phyloP scores from a whole-genome alignment of 352 stramenopile genomes.

The Globisporangium alternatum region DNA sequence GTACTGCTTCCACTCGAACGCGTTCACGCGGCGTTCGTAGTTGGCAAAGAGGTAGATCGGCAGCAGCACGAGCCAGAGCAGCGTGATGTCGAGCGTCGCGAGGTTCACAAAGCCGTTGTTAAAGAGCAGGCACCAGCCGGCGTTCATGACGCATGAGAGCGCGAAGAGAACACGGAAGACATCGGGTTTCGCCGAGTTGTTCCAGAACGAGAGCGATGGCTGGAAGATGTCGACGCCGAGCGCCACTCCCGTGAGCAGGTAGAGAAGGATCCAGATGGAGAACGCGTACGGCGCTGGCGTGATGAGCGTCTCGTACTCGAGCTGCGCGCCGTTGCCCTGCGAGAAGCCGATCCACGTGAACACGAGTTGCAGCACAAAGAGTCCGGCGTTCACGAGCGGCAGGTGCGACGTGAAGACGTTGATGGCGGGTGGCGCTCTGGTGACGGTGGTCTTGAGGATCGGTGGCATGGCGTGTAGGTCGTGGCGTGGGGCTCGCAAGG shows the following conservation, averaged over 20 bases:
- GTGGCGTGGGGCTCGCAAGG: background rate
- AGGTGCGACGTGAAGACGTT: slow-evolving; percentile 21
- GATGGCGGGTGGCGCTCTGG: background rate
- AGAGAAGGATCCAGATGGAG: slow-evolving; percentile 68
- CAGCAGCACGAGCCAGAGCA: slow-evolving; percentile 59
- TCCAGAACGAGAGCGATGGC: slow-evolving; percentile 45
- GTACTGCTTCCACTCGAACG: slow-evolving; percentile 52
- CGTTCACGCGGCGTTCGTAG: slow-evolving; percentile 40
- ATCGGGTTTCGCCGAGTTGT: slow-evolving; percentile 37
- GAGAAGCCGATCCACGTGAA: slow-evolving; percentile 39
- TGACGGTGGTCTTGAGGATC: background rate
- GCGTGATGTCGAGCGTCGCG: slow-evolving; percentile 42
- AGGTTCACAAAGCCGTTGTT: slow-evolving; percentile 32
- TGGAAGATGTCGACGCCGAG: slow-evolving; percentile 52
- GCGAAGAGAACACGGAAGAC: slow-evolving; percentile 54
- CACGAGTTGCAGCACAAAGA: slow-evolving; percentile 52
- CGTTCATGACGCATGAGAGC: slow-evolving; percentile 46
- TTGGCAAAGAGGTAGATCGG: slow-evolving; percentile 67
- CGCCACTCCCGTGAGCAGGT: slow-evolving; percentile 55
- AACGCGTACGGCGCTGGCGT: slow-evolving; percentile 56
- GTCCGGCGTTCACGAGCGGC: slow-evolving; percentile 46
- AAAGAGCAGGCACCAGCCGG: slow-evolving; percentile 53
- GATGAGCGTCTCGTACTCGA: slow-evolving; percentile 43
- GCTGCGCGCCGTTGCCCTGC: slow-evolving; percentile 25
- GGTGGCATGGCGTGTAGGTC: background rate